phyloP scores from a whole-genome alignment of 345 rosid genomes.

The Chamaenerion angustifolium region DNA sequence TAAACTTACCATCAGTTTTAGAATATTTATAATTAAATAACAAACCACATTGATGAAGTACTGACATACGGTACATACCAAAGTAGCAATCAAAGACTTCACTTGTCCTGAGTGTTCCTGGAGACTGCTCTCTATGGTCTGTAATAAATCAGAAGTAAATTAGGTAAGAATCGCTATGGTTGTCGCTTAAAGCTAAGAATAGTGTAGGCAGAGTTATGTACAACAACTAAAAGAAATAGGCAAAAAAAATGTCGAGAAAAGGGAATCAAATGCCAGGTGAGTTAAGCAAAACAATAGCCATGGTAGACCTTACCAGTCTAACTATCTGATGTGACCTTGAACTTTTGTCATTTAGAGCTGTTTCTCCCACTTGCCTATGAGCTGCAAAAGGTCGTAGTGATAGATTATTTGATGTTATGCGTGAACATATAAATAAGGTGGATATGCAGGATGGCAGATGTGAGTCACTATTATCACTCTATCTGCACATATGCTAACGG shows the following conservation, averaged over 20 bases:
- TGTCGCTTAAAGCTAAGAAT: no score
- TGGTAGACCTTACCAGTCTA: slow-evolving; percentile 51
- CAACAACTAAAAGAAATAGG: no score
- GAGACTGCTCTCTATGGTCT: slow-evolving; percentile 83
- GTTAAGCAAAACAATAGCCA: no score
- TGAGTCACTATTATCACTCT: neutral
- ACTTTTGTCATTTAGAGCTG: slow-evolving; percentile 80
- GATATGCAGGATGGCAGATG: neutral
- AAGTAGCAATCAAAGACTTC: slow-evolving; percentile 73
- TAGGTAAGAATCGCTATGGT: neutral
- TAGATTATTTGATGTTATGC: neutral
- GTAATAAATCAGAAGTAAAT: slow-evolving; percentile 5
- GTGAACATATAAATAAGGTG: neutral
- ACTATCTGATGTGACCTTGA: slow-evolving; percentile 97
- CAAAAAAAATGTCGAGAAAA: neutral
- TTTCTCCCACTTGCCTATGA: slow-evolving; percentile 95
- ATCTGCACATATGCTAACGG: neutral
- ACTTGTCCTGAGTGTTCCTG: slow-evolving; percentile 62
- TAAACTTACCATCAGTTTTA: slow-evolving; percentile 7
- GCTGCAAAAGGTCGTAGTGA: slow-evolving; percentile 29
- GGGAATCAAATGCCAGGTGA: no score
- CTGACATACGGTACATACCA: slow-evolving; percentile 61
- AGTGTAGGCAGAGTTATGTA: no score
- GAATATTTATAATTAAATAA: slow-evolving; percentile 1
- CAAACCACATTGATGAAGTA: slow-evolving; percentile 7